These are phyloP conservation scores for Neurospora sp. DNA, from an alignment of 2,329 filamentous ascomycete species.

Conservation along the genomic window DNA sequence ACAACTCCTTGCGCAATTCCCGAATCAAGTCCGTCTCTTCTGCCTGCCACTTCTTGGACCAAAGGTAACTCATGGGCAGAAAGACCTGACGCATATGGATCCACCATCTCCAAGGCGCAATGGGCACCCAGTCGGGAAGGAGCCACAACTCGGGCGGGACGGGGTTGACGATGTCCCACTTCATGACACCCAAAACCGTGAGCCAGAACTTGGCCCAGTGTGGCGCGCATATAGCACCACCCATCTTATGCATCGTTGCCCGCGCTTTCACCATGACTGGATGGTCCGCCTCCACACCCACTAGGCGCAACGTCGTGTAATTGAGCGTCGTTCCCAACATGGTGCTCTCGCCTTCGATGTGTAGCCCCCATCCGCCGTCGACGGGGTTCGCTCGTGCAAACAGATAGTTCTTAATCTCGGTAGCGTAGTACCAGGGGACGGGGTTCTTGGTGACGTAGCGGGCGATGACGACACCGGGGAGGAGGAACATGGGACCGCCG, in stretches of 20 bases:
- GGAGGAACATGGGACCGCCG: slow-evolving; percentile 90
- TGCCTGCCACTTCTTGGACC: slow-evolving; percentile 71
- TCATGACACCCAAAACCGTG: slow-evolving; percentile 66
- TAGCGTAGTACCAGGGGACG: slow-evolving; percentile 68
- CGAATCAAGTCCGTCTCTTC: slow-evolving; percentile 65
- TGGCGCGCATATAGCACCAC: slow-evolving; percentile 72
- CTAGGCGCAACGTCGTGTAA: slow-evolving; percentile 68
- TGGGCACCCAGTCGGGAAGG: slow-evolving; percentile 79
- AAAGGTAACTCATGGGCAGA: slow-evolving; percentile 81
- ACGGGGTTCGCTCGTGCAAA: slow-evolving; percentile 73
- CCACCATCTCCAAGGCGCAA: slow-evolving; percentile 94
- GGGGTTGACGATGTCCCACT: slow-evolving; percentile 92
- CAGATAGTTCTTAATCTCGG: slow-evolving; percentile 87
- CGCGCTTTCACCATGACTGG: slow-evolving; percentile 78
- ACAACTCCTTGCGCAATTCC: slow-evolving; percentile 69
- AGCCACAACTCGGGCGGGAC: slow-evolving; percentile 91
- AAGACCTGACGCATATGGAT: slow-evolving; percentile 98
- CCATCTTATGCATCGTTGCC: slow-evolving; percentile 70
- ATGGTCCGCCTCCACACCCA: slow-evolving; percentile 78
- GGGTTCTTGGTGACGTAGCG: slow-evolving; percentile 87
- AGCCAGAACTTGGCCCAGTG: slow-evolving; percentile 99
- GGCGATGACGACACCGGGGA: slow-evolving; percentile 74
- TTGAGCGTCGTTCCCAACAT: slow-evolving; percentile 87
- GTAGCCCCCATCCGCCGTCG: slow-evolving; percentile 94
- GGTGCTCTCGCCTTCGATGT: slow-evolving; percentile 87